Evolutionary conservation across 2,329 filamentous ascomycete species (phyloP).

Genomic region (Botrytis medusae): DNA sequence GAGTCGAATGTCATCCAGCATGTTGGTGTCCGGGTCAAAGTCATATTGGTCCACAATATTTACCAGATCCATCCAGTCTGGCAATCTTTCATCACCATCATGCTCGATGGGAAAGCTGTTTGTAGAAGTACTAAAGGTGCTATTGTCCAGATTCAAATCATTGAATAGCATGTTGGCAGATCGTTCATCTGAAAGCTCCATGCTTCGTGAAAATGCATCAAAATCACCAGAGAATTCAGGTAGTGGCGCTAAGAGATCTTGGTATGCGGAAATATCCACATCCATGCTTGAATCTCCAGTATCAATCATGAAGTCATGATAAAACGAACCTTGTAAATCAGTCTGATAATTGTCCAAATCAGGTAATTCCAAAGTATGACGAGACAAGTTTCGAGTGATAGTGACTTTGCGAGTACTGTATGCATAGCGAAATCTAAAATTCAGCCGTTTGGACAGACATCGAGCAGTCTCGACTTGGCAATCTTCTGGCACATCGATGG

Average conservation of each 20-base stretch:
- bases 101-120: not conserved
- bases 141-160: not conserved
- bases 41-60: not conserved
- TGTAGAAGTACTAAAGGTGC: not conserved
- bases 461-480: conserved; percentile 9
- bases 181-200: not conserved
- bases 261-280: not conserved
- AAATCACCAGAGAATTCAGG: not conserved
- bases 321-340: not conserved
- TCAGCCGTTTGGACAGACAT: not conserved
- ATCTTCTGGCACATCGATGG: conserved; percentile 18
- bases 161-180: not conserved
- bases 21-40: conserved; percentile 3
- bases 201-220: not conserved
- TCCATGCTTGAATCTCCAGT: not conserved
- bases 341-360: not conserved
- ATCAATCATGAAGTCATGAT: not conserved
- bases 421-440: not conserved
- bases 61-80: conserved; percentile 9
- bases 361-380: not conserved
- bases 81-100: not conserved
- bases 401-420: conserved; percentile 8
- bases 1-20: not conserved
- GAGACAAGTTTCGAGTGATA: not conserved
- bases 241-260: not conserved